Conservation (phyloP, 768 basidiomycete genomes). For the Xerocomus spinulosus region DNA sequence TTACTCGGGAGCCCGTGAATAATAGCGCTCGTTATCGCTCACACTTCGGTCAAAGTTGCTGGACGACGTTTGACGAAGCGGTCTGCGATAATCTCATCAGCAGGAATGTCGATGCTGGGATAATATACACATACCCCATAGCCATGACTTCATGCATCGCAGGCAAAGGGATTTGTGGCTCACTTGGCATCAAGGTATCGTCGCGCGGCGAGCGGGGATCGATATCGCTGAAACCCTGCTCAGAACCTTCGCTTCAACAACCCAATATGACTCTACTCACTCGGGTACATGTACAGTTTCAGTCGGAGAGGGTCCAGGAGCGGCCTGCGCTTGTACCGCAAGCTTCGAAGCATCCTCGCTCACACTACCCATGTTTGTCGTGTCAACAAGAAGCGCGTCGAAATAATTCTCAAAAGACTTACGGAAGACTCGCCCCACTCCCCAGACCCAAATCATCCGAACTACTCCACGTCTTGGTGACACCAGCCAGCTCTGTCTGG, state of each 20-base stretch:
- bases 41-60: conserved; percentile 15
- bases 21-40: conserved; percentile 13
- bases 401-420: conserved; percentile 6
- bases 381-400: not conserved
- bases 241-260: not conserved
- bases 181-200: conserved; percentile 22
- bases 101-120: not conserved
- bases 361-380: conserved; percentile 3
- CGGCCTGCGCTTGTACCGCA: conserved; percentile 6
- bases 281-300: conserved; percentile 30
- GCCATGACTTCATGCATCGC: conserved; percentile 34
- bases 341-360: conserved; percentile 25
- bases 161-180: conserved; percentile 30
- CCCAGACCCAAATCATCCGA: conserved; percentile 22
- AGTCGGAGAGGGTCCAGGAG: conserved; percentile 19
- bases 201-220: conserved; percentile 34
- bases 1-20: conserved; percentile 22
- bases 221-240: conserved; percentile 8
- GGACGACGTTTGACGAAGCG: conserved; percentile 14
- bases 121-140: conserved; percentile 11
- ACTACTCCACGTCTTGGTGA: conserved; percentile 31
- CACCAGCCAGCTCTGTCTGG: conserved; percentile 28
- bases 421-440: conserved; percentile 16
- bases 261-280: conserved; percentile 10
- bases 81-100: conserved; percentile 8